A percentile compares a stretch with the other conserved stretches of the same genome.
These are phyloP conservation scores for Candida yuanshanica DNA, from an alignment of 805 yeast species.

Conservation along the genomic window DNA sequence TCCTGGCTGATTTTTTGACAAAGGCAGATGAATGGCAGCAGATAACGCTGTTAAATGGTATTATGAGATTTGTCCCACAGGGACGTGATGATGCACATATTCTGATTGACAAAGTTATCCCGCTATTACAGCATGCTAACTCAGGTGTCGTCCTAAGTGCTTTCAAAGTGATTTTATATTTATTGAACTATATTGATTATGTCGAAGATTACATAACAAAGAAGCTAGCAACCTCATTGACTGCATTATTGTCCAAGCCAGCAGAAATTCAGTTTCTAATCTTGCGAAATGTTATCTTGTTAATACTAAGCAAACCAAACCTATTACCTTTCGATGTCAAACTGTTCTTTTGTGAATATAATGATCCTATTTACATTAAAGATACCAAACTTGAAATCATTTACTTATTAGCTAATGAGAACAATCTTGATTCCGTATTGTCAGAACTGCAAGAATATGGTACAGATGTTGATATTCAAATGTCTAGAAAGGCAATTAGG, in stretches of 20 bases:
- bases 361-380: constrained; percentile 84
- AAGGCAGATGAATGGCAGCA: constrained; percentile 59
- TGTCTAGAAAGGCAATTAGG: constrained; percentile 81
- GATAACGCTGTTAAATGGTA: constrained; percentile 54
- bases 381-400: constrained; percentile 88
- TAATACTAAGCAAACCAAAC: constrained; percentile 60
- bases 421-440: constrained; percentile 55
- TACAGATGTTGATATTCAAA: constrained; percentile 76
- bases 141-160: constrained; percentile 77
- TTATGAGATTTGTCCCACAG: constrained; percentile 69
- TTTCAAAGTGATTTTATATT: constrained; percentile 63
- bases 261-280: constrained; percentile 81
- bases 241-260: constrained; percentile 66
- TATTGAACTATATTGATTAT: constrained; percentile 61
- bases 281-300: constrained; percentile 70
- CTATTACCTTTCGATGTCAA: constrained; percentile 64
- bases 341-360: constrained; percentile 74
- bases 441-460: constrained; percentile 82
- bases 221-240: constrained; percentile 61
- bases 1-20: constrained; percentile 30
- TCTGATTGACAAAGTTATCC: constrained; percentile 58
- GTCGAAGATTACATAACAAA: constrained; percentile 53
- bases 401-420: constrained; percentile 65
- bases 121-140: constrained; percentile 75
- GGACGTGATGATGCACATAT: constrained; percentile 57